Percentiles rank a stretch among this genome's conserved stretches.
These are phyloP conservation scores for Polytrichum formosum DNA, from an alignment of 225 moss, liverwort and hornwort genomes.

Conservation along the genomic window DNA sequence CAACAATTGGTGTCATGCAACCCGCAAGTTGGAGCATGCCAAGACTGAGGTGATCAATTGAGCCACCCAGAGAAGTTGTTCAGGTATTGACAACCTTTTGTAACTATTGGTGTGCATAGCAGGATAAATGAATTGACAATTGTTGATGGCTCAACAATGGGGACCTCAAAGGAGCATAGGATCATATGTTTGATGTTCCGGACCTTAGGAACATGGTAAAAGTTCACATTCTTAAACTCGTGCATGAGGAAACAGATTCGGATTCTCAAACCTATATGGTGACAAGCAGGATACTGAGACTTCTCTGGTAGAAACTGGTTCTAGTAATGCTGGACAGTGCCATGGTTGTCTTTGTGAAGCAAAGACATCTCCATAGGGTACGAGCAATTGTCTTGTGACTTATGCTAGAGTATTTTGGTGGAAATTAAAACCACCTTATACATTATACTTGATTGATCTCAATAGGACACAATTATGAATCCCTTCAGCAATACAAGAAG, in stretches of 20 bases:
- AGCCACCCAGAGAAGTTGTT: background rate
- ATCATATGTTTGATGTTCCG: too few relatives aligned
- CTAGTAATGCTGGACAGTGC: background rate
- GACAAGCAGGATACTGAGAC: background rate
- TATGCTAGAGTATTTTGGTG: background rate
- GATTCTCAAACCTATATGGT: too few relatives aligned
- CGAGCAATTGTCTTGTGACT: too few relatives aligned
- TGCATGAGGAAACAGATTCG: too few relatives aligned
- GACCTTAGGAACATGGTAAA: too few relatives aligned
- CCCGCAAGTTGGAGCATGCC: conserved; percentile 50
- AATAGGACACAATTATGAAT: too few relatives aligned
- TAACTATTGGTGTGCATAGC: background rate
- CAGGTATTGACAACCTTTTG: background rate
- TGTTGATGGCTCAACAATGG: too few relatives aligned
- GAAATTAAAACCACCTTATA: too few relatives aligned
- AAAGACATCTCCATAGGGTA: background rate
- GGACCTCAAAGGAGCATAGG: too few relatives aligned
- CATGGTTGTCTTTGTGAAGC: background rate
- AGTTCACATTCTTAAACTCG: too few relatives aligned
- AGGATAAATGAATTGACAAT: background rate
- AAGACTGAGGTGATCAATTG: conserved; percentile 15
- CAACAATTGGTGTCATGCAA: conserved; percentile 55
- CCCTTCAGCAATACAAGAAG: too few relatives aligned
- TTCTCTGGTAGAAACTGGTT: background rate
- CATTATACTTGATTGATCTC: too few relatives aligned